Evolutionary conservation across 805 yeast genomes (phyloP).

Genomic region (Teunomyces kruisii): DNA sequence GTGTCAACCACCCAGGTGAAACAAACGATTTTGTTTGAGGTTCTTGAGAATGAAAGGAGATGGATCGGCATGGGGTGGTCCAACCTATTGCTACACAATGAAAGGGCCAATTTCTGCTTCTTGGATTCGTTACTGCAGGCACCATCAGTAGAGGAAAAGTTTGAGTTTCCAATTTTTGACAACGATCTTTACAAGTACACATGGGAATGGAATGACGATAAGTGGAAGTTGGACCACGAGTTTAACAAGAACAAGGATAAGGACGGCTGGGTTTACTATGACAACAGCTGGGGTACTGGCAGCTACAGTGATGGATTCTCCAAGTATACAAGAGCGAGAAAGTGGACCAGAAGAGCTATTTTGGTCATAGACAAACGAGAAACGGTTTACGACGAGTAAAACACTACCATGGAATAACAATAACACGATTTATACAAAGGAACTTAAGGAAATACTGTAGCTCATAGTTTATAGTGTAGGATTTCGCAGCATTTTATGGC

Average conservation of each 20-base stretch:
- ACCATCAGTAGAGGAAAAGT: conserved; percentile 30
- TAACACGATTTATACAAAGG: too few relatives aligned
- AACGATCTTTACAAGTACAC: conserved; percentile 37
- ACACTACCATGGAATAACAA: too few relatives aligned
- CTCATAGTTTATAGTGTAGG: too few relatives aligned
- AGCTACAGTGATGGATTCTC: conserved; percentile 44
- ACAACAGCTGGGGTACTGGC: conserved; percentile 49
- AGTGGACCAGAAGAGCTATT: conserved; percentile 50
- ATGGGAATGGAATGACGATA: conserved; percentile 60
- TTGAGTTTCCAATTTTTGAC: conserved; percentile 46
- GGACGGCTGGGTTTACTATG: conserved; percentile 58
- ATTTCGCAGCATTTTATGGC: neutral
- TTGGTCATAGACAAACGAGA: conserved; percentile 22
- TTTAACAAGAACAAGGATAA: conserved; percentile 34
- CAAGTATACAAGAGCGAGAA: conserved; percentile 51
- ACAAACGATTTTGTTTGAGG: conserved; percentile 49
- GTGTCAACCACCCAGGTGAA: conserved; percentile 43
- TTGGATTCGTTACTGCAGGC: conserved; percentile 31
- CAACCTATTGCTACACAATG: conserved; percentile 49
- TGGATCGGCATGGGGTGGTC: conserved; percentile 67
- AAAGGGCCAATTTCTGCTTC: conserved; percentile 49
- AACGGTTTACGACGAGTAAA: conserved; percentile 9
- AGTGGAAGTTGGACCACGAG: conserved; percentile 49
- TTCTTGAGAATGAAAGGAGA: conserved; percentile 58
- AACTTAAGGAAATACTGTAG: neutral